Base-by-base conservation (phyloP, 305 asterid genomes). In the Ilex paraguariensis region DNA sequence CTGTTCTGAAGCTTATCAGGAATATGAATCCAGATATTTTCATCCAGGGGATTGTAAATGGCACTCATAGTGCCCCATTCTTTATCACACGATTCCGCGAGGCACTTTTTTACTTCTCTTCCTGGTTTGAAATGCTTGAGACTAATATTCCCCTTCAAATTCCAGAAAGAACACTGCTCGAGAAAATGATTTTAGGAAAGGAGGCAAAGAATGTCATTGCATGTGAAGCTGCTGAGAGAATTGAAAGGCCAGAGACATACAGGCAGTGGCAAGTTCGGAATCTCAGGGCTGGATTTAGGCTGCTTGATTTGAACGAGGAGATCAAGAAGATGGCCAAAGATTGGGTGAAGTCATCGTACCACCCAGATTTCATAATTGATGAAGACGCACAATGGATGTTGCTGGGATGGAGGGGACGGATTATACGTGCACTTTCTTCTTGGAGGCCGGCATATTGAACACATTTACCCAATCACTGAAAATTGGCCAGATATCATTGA, bases 191-290 rank as follows among this genome's bases (percentile, higher is more conserved):
- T 3, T 78, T 90, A 54, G 95, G 95, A 7, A 63, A 68, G 75
- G 94, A 87, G 46, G 91, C 85, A 7, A 53, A 85, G 85, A 90
- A 90, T 73, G 95, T 82, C 14, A 85, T 90, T 5, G 95, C 97
- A 1, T 90, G 97, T 46, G 97, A 90, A 70, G 96, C 89, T 3
- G 74, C 83, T 78, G 96, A 85, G 76, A 87, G 97, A 68, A 76
- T 84, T 12, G 97, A 87, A 64, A 83, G 95, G 73, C 90, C 95
- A 1, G 96, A 90, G 56, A 83, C 92, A 0, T 90, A 84, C 58
- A 90, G 81, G 83, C 95, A 85, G 69, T 87, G 96, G 95, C 92
- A 85, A 66, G 85, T 82, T 12, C 82, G 96, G 10, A 66, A 66
- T 56, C 32, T 71, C 70, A 81, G 71, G 70, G 96, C 96, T 0